A percentile compares a stretch with the other conserved stretches of the same genome.
Evolutionary conservation across 2,329 filamentous ascomycete genomes (phyloP).

Genomic region (Bipolaris zeicola): DNA sequence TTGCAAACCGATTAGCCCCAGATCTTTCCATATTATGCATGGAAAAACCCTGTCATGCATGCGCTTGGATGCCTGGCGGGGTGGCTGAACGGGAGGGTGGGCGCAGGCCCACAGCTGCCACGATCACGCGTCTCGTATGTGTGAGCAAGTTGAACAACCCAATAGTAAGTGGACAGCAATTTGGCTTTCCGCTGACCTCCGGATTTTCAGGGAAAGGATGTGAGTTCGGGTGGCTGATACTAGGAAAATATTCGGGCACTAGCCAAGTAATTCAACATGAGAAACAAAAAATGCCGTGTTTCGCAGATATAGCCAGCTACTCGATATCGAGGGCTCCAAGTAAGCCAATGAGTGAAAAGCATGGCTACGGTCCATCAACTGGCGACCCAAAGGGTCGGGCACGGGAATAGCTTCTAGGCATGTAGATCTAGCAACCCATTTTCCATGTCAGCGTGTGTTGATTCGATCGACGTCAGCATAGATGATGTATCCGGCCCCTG

Average conservation of each 20-base stretch:
- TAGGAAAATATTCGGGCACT: background rate
- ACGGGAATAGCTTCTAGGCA: background rate
- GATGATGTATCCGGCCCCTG: background rate
- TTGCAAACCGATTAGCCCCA: background rate
- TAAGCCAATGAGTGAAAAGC: background rate
- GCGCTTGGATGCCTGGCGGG: constrained; percentile 6
- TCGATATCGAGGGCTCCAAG: constrained; percentile 1
- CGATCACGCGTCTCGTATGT: background rate
- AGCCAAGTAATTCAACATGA: background rate
- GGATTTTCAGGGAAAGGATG: background rate
- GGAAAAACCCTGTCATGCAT: constrained; percentile 8
- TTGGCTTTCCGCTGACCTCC: background rate
- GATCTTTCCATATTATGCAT: constrained; percentile 6
- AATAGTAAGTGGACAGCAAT: background rate
- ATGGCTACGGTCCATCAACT: background rate
- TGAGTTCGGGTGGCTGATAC: background rate
- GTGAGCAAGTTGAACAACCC: constrained; percentile 2
- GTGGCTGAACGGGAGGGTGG: background rate
- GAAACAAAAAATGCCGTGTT: background rate
- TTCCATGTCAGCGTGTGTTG: background rate
- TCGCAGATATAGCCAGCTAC: background rate
- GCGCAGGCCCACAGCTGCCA: constrained; percentile 3
- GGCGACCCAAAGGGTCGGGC: constrained; percentile 8
- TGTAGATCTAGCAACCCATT: constrained; percentile 6
- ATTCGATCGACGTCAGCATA: background rate